These are phyloP conservation scores for Claviceps lovelessii DNA, from an alignment of 2,329 filamentous ascomycete genomes.

Conservation along the genomic window DNA sequence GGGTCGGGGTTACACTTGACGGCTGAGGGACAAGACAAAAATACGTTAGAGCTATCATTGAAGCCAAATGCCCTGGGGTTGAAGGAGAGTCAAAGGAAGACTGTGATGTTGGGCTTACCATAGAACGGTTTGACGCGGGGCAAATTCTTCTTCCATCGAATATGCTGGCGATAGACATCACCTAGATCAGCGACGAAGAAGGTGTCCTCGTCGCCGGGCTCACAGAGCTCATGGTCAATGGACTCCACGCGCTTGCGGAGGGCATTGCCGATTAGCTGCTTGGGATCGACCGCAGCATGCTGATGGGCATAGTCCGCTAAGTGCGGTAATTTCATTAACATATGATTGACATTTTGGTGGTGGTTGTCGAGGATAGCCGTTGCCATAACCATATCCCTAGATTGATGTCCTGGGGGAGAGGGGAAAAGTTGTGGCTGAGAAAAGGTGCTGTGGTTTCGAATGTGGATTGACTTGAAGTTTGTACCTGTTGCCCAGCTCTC, in stretches of 20 bases:
- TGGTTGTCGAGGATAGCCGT: slow-evolving; percentile 42
- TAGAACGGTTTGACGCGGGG: slow-evolving; percentile 92
- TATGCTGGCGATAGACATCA: slow-evolving; percentile 95
- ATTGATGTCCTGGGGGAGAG: slow-evolving; percentile 1
- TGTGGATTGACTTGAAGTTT: too few relatives aligned
- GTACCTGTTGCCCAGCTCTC: background rate
- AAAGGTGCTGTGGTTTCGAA: background rate
- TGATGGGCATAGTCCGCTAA: slow-evolving; percentile 27
- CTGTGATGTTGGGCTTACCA: slow-evolving; percentile 38
- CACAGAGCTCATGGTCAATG: slow-evolving; percentile 78
- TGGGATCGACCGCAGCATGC: slow-evolving; percentile 37
- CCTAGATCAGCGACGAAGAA: slow-evolving; percentile 98
- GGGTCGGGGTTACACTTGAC: slow-evolving; percentile 98
- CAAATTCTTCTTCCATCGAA: slow-evolving; percentile 94
- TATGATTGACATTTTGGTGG: slow-evolving; percentile 32
- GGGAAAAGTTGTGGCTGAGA: background rate
- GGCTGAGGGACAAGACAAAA: slow-evolving; percentile 36
- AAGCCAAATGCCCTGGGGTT: background rate
- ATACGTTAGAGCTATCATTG: background rate
- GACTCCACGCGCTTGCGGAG: slow-evolving; percentile 71
- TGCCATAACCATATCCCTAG: slow-evolving; percentile 51
- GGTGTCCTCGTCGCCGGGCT: slow-evolving; percentile 86
- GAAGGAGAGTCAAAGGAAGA: background rate
- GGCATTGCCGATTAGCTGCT: slow-evolving; percentile 73
- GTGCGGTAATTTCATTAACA: slow-evolving; percentile 31